Evolutionary conservation across 306 rosid genomes (phyloP).

Genomic region (Rubus idaeus): DNA sequence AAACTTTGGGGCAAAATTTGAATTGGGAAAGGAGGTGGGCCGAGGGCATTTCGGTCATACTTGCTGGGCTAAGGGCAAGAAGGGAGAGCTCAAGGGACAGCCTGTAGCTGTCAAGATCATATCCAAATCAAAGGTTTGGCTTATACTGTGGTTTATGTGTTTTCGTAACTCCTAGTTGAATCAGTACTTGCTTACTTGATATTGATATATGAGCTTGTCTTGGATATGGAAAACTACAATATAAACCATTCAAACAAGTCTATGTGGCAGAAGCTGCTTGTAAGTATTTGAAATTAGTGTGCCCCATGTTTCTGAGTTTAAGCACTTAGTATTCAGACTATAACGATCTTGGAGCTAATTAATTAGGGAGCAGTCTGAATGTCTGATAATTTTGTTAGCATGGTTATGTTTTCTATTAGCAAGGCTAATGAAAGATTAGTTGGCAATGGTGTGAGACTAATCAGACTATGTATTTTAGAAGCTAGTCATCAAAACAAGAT

Average conservation of each 20-base stretch:
- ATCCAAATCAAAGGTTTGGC: slow-evolving; percentile 77
- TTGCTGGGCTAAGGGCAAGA: slow-evolving; percentile 84
- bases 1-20: slow-evolving; percentile 80
- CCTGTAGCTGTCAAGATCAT: slow-evolving; percentile 94
- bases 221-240: too few relatives aligned
- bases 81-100: slow-evolving; percentile 83
- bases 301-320: not conserved
- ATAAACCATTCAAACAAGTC: too few relatives aligned
- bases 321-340: not conserved
- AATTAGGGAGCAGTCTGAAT: not conserved
- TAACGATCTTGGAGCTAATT: not conserved
- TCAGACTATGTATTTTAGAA: too few relatives aligned
- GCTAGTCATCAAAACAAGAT: too few relatives aligned
- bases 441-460: too few relatives aligned
- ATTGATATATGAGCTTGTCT: not conserved
- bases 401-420: not conserved
- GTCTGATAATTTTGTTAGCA: not conserved
- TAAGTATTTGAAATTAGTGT: not conserved
- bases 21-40: slow-evolving; percentile 88
- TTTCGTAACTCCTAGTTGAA: not conserved
- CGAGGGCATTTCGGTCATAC: slow-evolving; percentile 99
- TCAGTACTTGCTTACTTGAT: not conserved
- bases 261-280: too few relatives aligned
- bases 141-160: not conserved
- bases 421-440: not conserved